Percentiles rank a stretch among this genome's conserved stretches.
Conservation (phyloP, 106 monocot species). For the Acanthochlamys bracteata region DNA sequence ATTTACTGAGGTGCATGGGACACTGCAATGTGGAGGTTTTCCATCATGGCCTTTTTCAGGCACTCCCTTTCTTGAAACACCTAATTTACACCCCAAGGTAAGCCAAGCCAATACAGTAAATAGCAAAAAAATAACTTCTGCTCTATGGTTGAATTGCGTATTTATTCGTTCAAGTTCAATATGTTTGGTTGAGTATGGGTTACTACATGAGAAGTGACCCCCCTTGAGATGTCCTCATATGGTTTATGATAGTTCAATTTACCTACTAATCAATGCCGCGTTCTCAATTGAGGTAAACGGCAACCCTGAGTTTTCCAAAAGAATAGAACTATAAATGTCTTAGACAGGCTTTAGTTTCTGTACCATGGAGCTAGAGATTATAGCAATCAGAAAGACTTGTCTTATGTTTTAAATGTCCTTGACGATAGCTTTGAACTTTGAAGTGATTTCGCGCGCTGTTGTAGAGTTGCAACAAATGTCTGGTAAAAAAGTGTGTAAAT, state of each 20-base stretch:
- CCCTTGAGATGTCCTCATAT: not conserved
- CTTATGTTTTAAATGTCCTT: too few species aligned
- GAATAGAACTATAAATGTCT: too few species aligned
- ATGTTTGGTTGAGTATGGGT: not conserved
- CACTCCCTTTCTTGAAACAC: constrained; percentile 57
- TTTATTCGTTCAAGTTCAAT: not conserved
- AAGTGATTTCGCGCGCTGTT: too few species aligned
- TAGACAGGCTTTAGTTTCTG: too few species aligned
- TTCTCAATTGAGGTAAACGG: not conserved
- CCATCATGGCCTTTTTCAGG: constrained; percentile 32
- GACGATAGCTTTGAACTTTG: too few species aligned
- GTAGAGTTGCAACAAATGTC: too few species aligned
- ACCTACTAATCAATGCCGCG: not conserved
- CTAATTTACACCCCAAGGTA: constrained; percentile 86
- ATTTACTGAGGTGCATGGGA: constrained; percentile 26
- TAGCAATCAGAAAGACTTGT: too few species aligned
- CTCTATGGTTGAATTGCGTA: not conserved
- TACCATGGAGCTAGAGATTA: too few species aligned
- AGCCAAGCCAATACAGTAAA: constrained; percentile 5
- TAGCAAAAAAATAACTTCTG: too few species aligned
- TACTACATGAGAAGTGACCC: not conserved
- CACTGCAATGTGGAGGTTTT: constrained; percentile 32
- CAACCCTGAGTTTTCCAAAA: too few species aligned
- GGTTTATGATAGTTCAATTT: not conserved
- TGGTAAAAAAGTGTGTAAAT: too few species aligned